phyloP scores from a whole-genome alignment of 306 rosid species.

The Vigna reflexopilosa region DNA sequence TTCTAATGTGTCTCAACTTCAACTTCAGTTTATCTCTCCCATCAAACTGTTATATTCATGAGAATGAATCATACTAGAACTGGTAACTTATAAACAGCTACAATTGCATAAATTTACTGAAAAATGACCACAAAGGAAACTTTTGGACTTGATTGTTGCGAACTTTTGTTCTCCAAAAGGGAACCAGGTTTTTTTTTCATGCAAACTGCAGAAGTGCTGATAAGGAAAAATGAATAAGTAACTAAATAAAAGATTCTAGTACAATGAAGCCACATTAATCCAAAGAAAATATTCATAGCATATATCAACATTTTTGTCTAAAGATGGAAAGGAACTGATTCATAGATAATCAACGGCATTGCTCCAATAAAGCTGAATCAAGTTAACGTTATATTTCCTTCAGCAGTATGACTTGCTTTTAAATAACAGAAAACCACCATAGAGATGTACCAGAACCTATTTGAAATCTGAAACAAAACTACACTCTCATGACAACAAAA shows the following conservation, averaged over 20 bases:
- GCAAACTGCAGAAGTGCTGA: slow-evolving; percentile 10
- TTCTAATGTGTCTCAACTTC: background rate
- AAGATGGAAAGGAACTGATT: slow-evolving; percentile 1
- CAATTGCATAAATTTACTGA: background rate
- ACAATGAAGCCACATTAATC: no score
- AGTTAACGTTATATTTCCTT: background rate
- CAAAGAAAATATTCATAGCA: background rate
- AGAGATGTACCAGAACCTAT: slow-evolving; percentile 19
- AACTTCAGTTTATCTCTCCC: background rate
- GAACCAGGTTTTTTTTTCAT: background rate
- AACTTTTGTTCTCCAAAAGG: background rate
- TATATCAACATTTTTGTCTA: background rate
- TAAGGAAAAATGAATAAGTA: background rate
- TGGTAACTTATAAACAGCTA: background rate
- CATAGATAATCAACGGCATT: background rate
- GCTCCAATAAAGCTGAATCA: slow-evolving; percentile 17
- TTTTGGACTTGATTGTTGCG: background rate
- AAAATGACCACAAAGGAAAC: slow-evolving; percentile 8
- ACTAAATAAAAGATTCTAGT: background rate
- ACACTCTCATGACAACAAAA: slow-evolving; percentile 1
- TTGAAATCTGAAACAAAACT: slow-evolving; percentile 25
- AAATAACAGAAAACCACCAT: background rate
- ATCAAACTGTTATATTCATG: background rate
- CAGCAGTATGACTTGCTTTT: background rate
- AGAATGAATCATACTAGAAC: background rate